Conservation (phyloP, 1,139 yeast species). For the Pichia sp. region DNA sequence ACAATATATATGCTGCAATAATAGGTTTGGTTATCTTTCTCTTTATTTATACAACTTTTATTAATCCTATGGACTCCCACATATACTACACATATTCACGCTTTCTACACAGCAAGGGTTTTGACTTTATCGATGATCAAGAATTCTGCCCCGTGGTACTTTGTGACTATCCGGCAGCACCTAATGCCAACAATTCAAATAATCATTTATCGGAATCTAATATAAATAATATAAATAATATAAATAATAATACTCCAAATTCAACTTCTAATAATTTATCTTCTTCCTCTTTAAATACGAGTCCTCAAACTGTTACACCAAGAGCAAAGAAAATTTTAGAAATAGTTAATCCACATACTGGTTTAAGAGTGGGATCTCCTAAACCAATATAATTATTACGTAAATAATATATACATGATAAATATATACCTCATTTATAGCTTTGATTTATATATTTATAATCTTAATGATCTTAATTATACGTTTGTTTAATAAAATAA, state of each 20-base stretch:
- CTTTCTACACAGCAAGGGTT: constrained; percentile 6
- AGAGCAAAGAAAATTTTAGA: constrained; percentile 60
- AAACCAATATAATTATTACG: not conserved
- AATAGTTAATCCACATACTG: constrained; percentile 75
- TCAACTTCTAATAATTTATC: constrained; percentile 27
- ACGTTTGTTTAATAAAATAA: no score
- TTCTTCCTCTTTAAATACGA: no score
- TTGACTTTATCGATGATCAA: constrained; percentile 7
- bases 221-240: not conserved
- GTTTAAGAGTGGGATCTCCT: constrained; percentile 59
- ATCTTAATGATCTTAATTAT: not conserved
- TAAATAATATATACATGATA: no score
- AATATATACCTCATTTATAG: no score
- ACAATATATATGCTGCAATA: not conserved
- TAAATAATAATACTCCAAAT: constrained; percentile 3
- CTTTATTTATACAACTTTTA: no score
- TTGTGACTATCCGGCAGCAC: not conserved
- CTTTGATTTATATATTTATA: not conserved
- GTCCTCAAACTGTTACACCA: constrained; percentile 36
- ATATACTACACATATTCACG: not conserved
- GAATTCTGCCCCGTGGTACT: constrained; percentile 6
- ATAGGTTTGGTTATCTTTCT: no score
- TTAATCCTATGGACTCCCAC: not conserved
- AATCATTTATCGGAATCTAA: not conserved
- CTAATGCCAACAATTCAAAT: not conserved